Evolutionary conservation across 1,284 basidiomycete genomes (phyloP).

Genomic region (Malassezia psittaci): DNA sequence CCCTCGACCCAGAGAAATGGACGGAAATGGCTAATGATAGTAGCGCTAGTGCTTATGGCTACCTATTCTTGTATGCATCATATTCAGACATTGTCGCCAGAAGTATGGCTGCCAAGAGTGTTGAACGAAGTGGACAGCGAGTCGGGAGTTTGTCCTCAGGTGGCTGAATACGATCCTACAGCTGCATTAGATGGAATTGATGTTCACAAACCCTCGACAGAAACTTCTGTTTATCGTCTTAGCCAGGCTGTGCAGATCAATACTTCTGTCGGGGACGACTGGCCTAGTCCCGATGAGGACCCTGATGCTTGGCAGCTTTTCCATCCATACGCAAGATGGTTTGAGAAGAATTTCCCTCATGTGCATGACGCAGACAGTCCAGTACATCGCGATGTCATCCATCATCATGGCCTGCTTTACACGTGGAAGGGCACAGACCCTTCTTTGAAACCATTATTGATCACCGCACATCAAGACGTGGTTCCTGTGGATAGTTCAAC

Average conservation of each 20-base stretch:
- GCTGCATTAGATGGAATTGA: not conserved
- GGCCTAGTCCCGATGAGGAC: slow-evolving; percentile 23
- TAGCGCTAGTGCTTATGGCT: too few species aligned
- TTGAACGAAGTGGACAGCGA: not conserved
- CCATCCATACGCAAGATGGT: slow-evolving; percentile 26
- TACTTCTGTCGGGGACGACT: slow-evolving; percentile 32
- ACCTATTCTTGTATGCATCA: not conserved
- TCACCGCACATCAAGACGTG: slow-evolving; percentile 54
- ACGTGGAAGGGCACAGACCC: slow-evolving; percentile 57
- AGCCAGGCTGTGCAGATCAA: slow-evolving; percentile 34
- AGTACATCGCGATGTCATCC: slow-evolving; percentile 49
- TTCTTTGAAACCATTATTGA: slow-evolving; percentile 58
- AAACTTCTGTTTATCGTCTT: slow-evolving; percentile 14
- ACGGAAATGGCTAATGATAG: too few species aligned
- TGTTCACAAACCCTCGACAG: not conserved
- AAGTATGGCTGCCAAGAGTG: not conserved
- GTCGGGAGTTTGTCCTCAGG: slow-evolving; percentile 11
- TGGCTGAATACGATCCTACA: slow-evolving; percentile 5
- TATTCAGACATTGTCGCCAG: not conserved
- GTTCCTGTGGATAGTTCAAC: slow-evolving; percentile 54
- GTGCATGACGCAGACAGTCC: slow-evolving; percentile 24
- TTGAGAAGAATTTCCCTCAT: slow-evolving; percentile 23
- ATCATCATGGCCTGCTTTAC: slow-evolving; percentile 60
- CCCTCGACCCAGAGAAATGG: too few species aligned
- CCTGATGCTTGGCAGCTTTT: slow-evolving; percentile 27